Evolutionary conservation across 306 rosid species (phyloP).

Genomic region (Medicago ruthenica): DNA sequence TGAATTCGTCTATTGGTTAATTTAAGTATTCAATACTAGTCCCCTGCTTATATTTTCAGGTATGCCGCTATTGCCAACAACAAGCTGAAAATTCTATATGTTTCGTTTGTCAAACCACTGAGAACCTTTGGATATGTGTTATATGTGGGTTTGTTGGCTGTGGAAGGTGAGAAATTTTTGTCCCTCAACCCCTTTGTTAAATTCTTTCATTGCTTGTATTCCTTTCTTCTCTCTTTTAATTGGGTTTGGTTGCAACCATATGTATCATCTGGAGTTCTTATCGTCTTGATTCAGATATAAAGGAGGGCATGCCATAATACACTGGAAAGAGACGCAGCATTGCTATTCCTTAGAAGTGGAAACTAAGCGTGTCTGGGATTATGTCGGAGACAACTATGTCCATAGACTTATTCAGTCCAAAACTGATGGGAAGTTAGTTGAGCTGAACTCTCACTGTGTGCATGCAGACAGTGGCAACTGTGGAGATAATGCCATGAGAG

Average conservation of each 20-base stretch:
- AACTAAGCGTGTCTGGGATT: slow-evolving; percentile 95
- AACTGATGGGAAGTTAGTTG: slow-evolving; percentile 94
- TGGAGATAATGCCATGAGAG: slow-evolving; percentile 72
- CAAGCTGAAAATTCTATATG: slow-evolving; percentile 93
- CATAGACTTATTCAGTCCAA: slow-evolving; percentile 93
- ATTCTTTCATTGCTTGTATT: background rate
- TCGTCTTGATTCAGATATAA: slow-evolving; percentile 62
- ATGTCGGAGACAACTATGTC: slow-evolving; percentile 94
- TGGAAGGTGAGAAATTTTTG: slow-evolving; percentile 72
- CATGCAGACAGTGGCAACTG: slow-evolving; percentile 66
- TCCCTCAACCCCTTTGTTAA: background rate
- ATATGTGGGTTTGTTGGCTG: slow-evolving; percentile 98
- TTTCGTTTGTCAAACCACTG: slow-evolving; percentile 88
- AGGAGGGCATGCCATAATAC: slow-evolving; percentile 90
- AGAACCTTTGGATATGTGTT: slow-evolving; percentile 96
- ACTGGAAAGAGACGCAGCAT: slow-evolving; percentile 96
- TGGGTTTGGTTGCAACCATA: slow-evolving; percentile 12
- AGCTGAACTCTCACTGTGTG: slow-evolving; percentile 74
- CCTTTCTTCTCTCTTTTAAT: background rate
- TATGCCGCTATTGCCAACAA: slow-evolving; percentile 96
- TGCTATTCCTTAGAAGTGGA: slow-evolving; percentile 96
- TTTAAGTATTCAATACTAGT: slow-evolving; percentile 4
- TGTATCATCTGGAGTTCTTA: slow-evolving; percentile 31
- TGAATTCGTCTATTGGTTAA: background rate
- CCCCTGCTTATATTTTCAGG: slow-evolving; percentile 54